A percentile compares a stretch with the other conserved stretches of the same genome.
Evolutionary conservation across 805 yeast genomes (phyloP).

Genomic region (Jamesozyma piceae): DNA sequence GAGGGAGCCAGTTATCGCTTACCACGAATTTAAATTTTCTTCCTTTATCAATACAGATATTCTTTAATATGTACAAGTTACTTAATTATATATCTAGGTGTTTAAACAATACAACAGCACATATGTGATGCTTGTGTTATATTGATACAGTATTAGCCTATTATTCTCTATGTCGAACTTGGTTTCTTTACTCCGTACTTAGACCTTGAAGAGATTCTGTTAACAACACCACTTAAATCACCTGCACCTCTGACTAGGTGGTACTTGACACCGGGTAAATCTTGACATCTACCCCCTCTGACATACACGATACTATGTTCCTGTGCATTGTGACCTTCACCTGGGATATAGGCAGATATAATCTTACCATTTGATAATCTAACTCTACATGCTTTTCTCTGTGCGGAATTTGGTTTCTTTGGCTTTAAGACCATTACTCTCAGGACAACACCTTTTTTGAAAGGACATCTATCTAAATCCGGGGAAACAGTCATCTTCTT

Average conservation of each 20-base stretch:
- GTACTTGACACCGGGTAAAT: conserved; percentile 96
- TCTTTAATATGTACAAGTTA: too few species aligned
- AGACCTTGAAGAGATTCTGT: conserved; percentile 80
- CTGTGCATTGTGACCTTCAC: conserved; percentile 97
- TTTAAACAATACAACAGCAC: too few species aligned
- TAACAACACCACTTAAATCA: conserved; percentile 91
- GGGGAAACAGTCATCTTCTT: conserved; percentile 56
- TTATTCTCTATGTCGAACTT: too few species aligned
- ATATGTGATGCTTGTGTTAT: too few species aligned
- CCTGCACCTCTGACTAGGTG: conserved; percentile 87
- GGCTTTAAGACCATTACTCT: conserved; percentile 94
- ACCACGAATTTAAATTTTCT: too few species aligned
- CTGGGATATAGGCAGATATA: conserved; percentile 89
- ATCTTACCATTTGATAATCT: conserved; percentile 83
- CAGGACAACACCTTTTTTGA: conserved; percentile 85
- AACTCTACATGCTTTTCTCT: conserved; percentile 93
- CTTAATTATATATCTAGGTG: too few species aligned
- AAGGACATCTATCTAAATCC: conserved; percentile 73
- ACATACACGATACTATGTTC: conserved; percentile 94
- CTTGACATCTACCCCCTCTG: conserved; percentile 98
- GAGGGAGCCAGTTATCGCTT: too few species aligned
- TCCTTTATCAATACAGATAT: too few species aligned
- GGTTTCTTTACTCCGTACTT: conserved; percentile 91
- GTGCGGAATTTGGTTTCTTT: conserved; percentile 96
- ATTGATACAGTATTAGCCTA: too few species aligned